Base-by-base conservation (phyloP, 148 eudicot species). In the Cornus suecica region DNA sequence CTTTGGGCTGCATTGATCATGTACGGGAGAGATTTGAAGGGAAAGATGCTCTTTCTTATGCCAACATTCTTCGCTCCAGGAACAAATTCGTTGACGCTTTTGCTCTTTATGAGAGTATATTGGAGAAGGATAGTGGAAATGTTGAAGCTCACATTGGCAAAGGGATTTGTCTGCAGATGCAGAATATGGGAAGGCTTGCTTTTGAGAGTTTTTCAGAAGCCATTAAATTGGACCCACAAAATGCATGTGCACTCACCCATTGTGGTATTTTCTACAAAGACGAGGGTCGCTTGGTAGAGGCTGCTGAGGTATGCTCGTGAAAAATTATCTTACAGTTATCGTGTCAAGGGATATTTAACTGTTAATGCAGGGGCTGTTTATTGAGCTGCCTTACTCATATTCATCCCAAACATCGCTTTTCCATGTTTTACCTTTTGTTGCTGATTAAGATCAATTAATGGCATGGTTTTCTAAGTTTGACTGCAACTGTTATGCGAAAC, bases 91-190 rank as follows among this genome's bases (percentile, higher is more conserved):
- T 80, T 2, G 97, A 92, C 79, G 99, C 99, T 27, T 84, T 91
- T 66, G 85, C 86, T 48, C 87, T 88, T 24, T 95, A 92, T 77
- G 94, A 88, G 74, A 84, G 86, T 71, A 77, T 95, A 58, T 66
- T 92, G 85, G 94, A 86, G 80, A 90, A 87, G 85, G 97, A 95
- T 73, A 80, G 51, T 78, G 91, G 73, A 76, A 89, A 88, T 81
- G 88, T 92, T 37, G 94, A 92, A 80, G 97, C 99, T 75, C 82
- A 84, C 61, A 88, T 95, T 66, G 99, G 97, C 56, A 95, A 95
- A 86, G 97, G 97, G 81, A 85, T 95, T 81, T 95, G 97, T 82
- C 84, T 88, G 84, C 99, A 95, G 82, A 87, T 88, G 91, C 97
- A 89, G 75, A 95, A 87, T 83, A 75, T 78, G 83, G 87, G 90